Evolutionary conservation across 2,329 filamentous ascomycete species (phyloP), one percentile per base, ranked within the genome.

Genomic region (Talaromyces sp.): DNA sequence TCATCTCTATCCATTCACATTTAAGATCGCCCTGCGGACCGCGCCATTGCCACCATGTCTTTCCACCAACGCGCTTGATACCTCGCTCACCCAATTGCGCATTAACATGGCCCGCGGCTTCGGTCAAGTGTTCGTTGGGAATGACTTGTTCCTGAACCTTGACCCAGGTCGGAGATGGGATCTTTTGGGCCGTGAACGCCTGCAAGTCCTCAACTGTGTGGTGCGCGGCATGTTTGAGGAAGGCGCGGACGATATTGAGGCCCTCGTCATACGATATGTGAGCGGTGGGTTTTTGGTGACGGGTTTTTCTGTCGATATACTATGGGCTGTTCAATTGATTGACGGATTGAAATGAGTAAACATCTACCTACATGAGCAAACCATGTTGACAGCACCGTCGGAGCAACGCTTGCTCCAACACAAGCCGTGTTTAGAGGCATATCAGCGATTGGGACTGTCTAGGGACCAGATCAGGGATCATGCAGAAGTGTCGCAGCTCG

Each of bases 1-100:
- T 88, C 93, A 97, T 97, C 82, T 98, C 95, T 70, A 99, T 92
- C 94, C 93, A 98, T 75, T 99, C 94, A 0, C 90, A 93, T 72
- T 88, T 87, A 33, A 97, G 80, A 0, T 87, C 83, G 31, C 87
- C 83, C 4, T 86, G 85, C 62, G 87, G 85, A 9, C 77, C 78
- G 61, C 91, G 85, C 93, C 93, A 97, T 78, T 92, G 87, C 94
- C 94, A 93, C 95, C 95, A 93, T 67, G 88, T 85, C 72, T 85
- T 84, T 3, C 95, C 95, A 47, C 95, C 95, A 52, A 96, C 88
- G 68, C 85, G 84, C 60, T 86, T 83, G 68, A 93, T 83, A 3
- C 93, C 94, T 31, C 89, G 85, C 0, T 85, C 82, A 0, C 93
- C 93, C n/a, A 98, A 82, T 76, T 98, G 90, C 2, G 85, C 82